phyloP scores from a whole-genome alignment of 108 stramenopile genomes.

The Fistulifera pelliculosa region DNA sequence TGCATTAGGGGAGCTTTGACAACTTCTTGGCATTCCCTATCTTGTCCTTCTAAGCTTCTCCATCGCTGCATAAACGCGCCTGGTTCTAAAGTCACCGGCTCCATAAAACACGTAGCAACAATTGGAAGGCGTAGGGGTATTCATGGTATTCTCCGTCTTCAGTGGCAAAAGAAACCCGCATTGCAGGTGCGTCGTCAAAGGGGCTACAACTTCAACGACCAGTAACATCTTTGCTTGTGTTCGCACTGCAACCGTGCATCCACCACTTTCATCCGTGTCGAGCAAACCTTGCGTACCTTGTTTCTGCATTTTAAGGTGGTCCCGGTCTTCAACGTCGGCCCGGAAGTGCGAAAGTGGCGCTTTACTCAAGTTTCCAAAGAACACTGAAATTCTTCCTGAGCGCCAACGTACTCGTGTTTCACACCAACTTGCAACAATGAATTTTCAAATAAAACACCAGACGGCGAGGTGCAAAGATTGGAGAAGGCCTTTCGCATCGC shows the following conservation, averaged over 20 bases:
- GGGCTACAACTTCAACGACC: constrained; percentile 76
- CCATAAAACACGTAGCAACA: constrained; percentile 89
- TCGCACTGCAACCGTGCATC: constrained; percentile 75
- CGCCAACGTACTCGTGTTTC: constrained; percentile 83
- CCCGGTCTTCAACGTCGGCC: constrained; percentile 59
- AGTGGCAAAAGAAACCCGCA: constrained; percentile 79
- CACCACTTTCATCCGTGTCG: constrained; percentile 61
- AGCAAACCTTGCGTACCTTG: constrained; percentile 77
- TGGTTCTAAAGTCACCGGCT: constrained; percentile 77
- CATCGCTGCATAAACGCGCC: constrained; percentile 86
- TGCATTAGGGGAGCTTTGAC: constrained; percentile 74
- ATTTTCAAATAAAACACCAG: constrained; percentile 86
- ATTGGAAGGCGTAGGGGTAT: constrained; percentile 86
- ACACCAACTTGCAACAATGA: constrained; percentile 78
- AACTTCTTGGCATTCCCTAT: constrained; percentile 88
- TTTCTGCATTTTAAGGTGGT: constrained; percentile 79
- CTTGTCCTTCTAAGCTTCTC: constrained; percentile 83
- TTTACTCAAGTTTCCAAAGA: constrained; percentile 79
- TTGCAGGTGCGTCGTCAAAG: constrained; percentile 88
- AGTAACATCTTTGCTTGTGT: constrained; percentile 81
- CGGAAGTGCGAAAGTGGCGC: constrained; percentile 62
- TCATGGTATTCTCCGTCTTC: constrained; percentile 72
- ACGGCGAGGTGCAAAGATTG: constrained; percentile 76
- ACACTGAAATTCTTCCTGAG: constrained; percentile 84
- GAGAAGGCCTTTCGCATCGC: constrained; percentile 87